A percentile compares a stretch with the other conserved stretches of the same genome.
Evolutionary conservation across 1,284 basidiomycete species (phyloP).

Genomic region (Sporisorium iseilematis-ciliati): DNA sequence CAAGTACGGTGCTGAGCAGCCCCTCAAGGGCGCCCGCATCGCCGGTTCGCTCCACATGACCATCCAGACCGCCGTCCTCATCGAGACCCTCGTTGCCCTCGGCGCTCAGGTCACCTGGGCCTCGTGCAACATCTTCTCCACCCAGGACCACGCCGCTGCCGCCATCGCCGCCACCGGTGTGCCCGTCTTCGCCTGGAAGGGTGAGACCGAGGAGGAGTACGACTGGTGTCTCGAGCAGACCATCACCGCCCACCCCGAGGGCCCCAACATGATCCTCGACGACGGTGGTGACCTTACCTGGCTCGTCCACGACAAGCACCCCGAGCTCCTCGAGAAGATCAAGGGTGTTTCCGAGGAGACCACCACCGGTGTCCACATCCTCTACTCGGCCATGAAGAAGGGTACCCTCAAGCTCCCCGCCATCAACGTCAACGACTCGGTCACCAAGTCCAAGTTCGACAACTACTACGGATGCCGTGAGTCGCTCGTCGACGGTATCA

Average conservation of each 20-base stretch:
- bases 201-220: conserved; percentile 99
- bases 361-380: conserved; percentile 98
- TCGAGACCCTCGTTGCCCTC: conserved; percentile 79
- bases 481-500: conserved; percentile 99
- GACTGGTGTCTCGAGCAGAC: conserved; percentile 95
- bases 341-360: conserved; percentile 98
- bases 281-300: conserved; percentile 97
- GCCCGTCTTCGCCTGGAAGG: conserved; percentile 99
- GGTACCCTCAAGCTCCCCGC: conserved; percentile 97
- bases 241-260: conserved; percentile 82
- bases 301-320: conserved; percentile 88
- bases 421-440: conserved; percentile 96
- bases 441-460: conserved; percentile 99
- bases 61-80: conserved; percentile 80
- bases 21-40: conserved; percentile 93
- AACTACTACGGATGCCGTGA: conserved; percentile 83
- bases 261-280: conserved; percentile 99
- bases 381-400: conserved; percentile 96
- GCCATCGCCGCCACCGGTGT: conserved; percentile 98
- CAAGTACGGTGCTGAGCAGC: conserved; percentile 84
- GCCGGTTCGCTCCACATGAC: conserved; percentile 83
- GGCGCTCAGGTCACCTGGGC: conserved; percentile 99
- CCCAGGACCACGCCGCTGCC: conserved; percentile 96
- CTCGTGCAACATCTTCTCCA: conserved; percentile 99
- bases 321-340: conserved; percentile 69